Base-by-base conservation (phyloP, 345 rosid genomes). In the Aurinia saxatilis region DNA sequence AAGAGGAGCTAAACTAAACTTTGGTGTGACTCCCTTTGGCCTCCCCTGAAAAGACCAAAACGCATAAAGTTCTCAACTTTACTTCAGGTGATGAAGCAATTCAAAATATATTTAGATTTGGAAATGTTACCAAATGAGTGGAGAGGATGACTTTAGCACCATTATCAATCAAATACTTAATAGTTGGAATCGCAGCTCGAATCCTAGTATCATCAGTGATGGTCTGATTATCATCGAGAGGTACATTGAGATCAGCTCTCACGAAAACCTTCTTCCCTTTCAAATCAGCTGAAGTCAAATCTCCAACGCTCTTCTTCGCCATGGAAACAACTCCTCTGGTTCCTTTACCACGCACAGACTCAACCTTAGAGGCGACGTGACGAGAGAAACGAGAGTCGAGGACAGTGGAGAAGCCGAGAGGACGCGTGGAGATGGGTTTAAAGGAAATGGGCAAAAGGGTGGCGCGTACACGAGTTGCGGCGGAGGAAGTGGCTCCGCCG, bases 271-370 rank as follows among this genome's bases (percentile, higher is more conserved):
- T 91, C 84, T 91, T 91, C 72, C 95, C 97, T 55, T 90, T 87
- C 81, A 88, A 75, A 60, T 84, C 98, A 21, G 91, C 74, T 0
- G 58, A 80, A 2, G 70, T 68, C 80, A 91, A 62, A 56, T 84
- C 95, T 35, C 95, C 95, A 1, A 88, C 92, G 56, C 98, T 91
- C 90, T 83, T 91, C 95, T 91, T 91, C 23, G 86, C 92, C 92
- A 81, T 83, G 1, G 86, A 76, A n/a, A 87, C 82, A 10, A 82
- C 84, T 41, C 77, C 80, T 17, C 83, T 80, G 23, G 73, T 63
- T 0, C 77, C 76, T 38, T 75, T 81, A 0, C 81, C 66, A 18
- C 72, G 52, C 8, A 67, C 58, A 5, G 66, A 58, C 5, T 50
- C 14, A 10, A 81, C 49, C 35, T 73, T 80, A 23, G 85, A 82